Conservation (phyloP, 202 grass and related monocot genomes). For the Brachypodium distachyon region DNA sequence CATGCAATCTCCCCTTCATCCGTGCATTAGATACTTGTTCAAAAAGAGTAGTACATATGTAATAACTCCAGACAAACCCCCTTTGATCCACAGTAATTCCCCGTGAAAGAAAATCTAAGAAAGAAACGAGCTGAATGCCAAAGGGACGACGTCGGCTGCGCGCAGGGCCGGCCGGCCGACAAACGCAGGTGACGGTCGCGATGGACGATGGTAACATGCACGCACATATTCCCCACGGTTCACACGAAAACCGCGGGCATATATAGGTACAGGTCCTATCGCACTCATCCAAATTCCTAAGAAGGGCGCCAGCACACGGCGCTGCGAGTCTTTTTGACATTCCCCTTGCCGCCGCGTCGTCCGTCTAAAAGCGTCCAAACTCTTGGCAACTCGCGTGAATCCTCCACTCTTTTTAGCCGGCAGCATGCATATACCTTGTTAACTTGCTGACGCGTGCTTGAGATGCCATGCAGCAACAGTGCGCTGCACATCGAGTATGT, state of each 20-base stretch:
- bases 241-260: conserved; percentile 18
- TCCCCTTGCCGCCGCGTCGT: conserved; percentile 3
- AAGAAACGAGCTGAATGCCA: not conserved
- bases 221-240: conserved; percentile 19
- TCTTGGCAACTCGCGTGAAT: not conserved
- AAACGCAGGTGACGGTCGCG: conserved; percentile 5
- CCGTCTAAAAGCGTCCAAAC: conserved; percentile 16
- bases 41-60: too few species aligned
- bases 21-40: not conserved
- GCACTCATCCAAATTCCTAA: conserved; percentile 2
- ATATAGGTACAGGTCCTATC: conserved; percentile 1
- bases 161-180: not conserved
- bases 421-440: not conserved
- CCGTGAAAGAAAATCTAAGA: too few species aligned
- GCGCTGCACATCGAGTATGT: not conserved
- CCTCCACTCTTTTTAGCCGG: not conserved
- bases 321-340: conserved; percentile 53
- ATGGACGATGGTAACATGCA: not conserved
- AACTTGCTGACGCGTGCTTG: not conserved
- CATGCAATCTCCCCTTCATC: not conserved
- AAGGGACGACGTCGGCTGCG: not conserved
- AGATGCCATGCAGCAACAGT: not conserved
- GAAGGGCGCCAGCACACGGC: not conserved
- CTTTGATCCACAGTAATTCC: too few species aligned
- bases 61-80: too few species aligned